phyloP scores from a whole-genome alignment of 257 asterid species.

The Solanum arcanum region DNA sequence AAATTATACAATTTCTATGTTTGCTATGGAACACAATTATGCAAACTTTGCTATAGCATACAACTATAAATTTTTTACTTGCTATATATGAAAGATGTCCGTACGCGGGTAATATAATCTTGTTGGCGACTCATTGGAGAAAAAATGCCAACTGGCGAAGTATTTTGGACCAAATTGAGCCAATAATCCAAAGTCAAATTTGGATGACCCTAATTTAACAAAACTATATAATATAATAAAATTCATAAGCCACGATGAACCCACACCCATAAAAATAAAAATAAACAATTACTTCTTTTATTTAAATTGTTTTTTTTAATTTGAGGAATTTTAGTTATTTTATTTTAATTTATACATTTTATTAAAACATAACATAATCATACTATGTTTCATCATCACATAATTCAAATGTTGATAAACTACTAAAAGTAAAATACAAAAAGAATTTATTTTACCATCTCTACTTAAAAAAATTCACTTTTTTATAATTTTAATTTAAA shows the following conservation, averaged over 20 bases:
- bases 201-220: not conserved
- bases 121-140: not conserved
- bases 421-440: too few species aligned
- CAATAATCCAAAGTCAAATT: not conserved
- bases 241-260: not conserved
- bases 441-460: accelerated
- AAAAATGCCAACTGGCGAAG: not conserved
- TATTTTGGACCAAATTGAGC: not conserved
- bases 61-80: too few species aligned
- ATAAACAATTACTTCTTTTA: too few species aligned
- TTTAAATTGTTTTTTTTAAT: too few species aligned
- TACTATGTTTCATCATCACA: not conserved
- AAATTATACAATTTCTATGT: too few species aligned
- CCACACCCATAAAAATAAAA: not conserved
- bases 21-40: too few species aligned
- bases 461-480: too few species aligned
- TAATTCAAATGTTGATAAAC: too few species aligned
- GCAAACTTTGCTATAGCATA: accelerated
- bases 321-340: not conserved
- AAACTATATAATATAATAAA: not conserved
- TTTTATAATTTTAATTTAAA: too few species aligned
- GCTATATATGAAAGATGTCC: too few species aligned
- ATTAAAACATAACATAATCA: too few species aligned
- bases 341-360: too few species aligned
- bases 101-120: not conserved